Base-by-base conservation (phyloP, 495 filamentous ascomycete species). In the Parathielavia appendiculata region DNA sequence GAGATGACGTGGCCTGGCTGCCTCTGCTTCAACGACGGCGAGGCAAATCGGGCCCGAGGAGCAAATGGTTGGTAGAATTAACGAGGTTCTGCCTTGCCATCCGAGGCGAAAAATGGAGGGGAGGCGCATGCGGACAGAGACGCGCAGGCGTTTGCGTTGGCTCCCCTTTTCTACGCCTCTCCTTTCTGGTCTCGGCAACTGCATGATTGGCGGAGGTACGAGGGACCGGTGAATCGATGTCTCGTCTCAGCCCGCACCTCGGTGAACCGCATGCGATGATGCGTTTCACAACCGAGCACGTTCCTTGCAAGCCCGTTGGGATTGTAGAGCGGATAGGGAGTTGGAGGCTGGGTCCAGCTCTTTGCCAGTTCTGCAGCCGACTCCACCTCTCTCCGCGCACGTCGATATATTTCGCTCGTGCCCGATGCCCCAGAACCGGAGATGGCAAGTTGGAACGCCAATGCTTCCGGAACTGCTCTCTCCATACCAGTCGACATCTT, bases 1-100 rank as follows among this genome's bases (percentile, higher is more conserved):
- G 35, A 54, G 48, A 62, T 62, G 36, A 62, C 48, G 49, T 54
- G 50, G 60, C 54, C 49, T 58, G 54, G 17, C 54, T 62, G 39
- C 60, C 54, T 57, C 58, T 22, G 41, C 54, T 53, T 62, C 32
- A 44, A 43, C 48, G 56, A 58, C 50, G 50, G 50, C 43, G 19
- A 58, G 48, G 54, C 26, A 62, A 49, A 62, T 49, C 54, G 45
- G 60, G 23, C 40, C 60, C 35, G 30, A 35, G 30, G 16, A 50
- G 47, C 30, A 50, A 35, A 26, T 50, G 26, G 46, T 11, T 50
- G 26, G 47, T 41, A 20, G 50, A 58, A 58, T 12, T 36, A 47
- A 34, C 53, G 55, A 53, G 43, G 58, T 49, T 47, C 41, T 51
- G 49, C 59, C 55, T 53, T 57, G 53, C 59, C 26, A 52, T 56